These are phyloP conservation scores for Globisporangium uncinulatum DNA, from an alignment of 352 stramenopile genomes.

Conservation along the genomic window DNA sequence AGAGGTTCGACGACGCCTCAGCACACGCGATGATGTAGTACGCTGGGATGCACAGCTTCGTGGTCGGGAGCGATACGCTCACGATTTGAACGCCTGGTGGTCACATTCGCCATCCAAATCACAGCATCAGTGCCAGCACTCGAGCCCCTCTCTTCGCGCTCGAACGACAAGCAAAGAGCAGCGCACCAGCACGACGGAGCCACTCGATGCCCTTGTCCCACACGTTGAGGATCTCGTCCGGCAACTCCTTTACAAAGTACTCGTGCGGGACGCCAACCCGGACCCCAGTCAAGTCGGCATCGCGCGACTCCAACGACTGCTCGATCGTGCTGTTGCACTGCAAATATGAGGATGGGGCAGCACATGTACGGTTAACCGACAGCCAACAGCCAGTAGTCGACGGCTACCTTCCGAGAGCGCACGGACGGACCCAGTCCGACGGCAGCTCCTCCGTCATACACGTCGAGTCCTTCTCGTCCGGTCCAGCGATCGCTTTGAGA, in stretches of 20 bases:
- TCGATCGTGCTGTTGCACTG: slow-evolving; percentile 36
- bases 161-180: neutral
- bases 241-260: slow-evolving; percentile 92
- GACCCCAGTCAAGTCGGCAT: slow-evolving; percentile 61
- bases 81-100: slow-evolving; percentile 62
- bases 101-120: neutral
- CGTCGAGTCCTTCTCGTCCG: slow-evolving; percentile 82
- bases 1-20: slow-evolving; percentile 97
- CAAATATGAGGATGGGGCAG: neutral
- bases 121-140: neutral
- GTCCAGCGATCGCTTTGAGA: slow-evolving; percentile 73
- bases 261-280: slow-evolving; percentile 91
- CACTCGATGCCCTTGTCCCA: slow-evolving; percentile 81
- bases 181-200: slow-evolving; percentile 49
- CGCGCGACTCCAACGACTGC: slow-evolving; percentile 16
- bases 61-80: slow-evolving; percentile 67
- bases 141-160: neutral
- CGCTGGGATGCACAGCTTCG: slow-evolving; percentile 87
- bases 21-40: slow-evolving; percentile 99
- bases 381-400: neutral
- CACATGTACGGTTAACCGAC: too few species aligned
- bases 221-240: slow-evolving; percentile 70
- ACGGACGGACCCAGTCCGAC: slow-evolving; percentile 47
- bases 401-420: neutral
- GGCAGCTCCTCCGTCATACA: slow-evolving; percentile 41